Evolutionary conservation across 129 eudicot species (phyloP), one percentile per base, ranked within the genome.

Genomic region (Erigeron canadensis): DNA sequence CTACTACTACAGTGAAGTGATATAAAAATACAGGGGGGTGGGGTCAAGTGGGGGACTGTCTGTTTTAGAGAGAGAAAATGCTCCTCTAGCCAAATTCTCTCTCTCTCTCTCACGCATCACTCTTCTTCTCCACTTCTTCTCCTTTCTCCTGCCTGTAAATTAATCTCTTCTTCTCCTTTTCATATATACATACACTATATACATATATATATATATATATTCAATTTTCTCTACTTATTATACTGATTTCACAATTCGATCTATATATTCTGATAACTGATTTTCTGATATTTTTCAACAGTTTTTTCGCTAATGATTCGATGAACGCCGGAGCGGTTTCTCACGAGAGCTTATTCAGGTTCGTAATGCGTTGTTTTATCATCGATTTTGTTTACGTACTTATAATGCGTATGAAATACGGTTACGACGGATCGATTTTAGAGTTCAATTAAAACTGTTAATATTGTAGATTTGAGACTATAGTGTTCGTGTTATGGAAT

Each of bases 1-100:
- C 95, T 91, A 10, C 10, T 91, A 90, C 95, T 91, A 10, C 10
- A 48, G 9, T 4, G n/a, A 1, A 47, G n/a, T 0, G 9, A 47
- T 12, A 15, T 28, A 28, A 4, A 48, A 48, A 48, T 7, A 48
- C 5, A 1, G 13, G 6, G 3, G 37, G 77, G 77, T 73, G 18
- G 71, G 71, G 78, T 63, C 78, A 60, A 59, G 43, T 38, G 75
- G 58, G 78, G 21, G 71, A 73, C 53, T 73, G 73, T 75, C 73
- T 75, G 79, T 75, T 75, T 75, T 75, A 75, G 79, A 75, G 79
- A 55, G 79, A 74, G 72, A 74, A 74, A 74, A 8, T 6, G 34
- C 34, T 28, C 34, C 34, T 28, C 34, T 40, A 48, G 10, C 28
- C 3, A 58, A 22, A 5, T 41, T 34, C 5, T 19, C 34, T 34